Base-by-base conservation (phyloP, 2,329 filamentous ascomycete species). In the Aquanectria penicillioides region DNA sequence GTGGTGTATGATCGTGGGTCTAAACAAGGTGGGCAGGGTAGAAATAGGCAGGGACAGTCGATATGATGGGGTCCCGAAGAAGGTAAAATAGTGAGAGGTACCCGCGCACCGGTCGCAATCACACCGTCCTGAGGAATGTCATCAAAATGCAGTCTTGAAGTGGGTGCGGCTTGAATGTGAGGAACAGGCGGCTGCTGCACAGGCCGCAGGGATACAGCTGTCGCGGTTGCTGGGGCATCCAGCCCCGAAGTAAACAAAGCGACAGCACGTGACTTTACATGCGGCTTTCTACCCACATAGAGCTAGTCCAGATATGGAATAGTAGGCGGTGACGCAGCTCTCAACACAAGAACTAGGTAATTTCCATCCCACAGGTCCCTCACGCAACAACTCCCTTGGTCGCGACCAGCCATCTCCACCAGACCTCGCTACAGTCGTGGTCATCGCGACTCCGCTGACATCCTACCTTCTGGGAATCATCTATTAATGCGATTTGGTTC, bases 221-320 rank as follows among this genome's bases (percentile, higher is more conserved):
- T 48, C 63, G 46, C 54, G 56, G 71, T 74, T 74, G 71, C 71
- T 62, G 60, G 69, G 63, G 60, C 53, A 44, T 54, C 25, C 18
- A 31, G 29, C 9, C 18, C 41, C 56, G 58, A 64, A 68, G 68
- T 71, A 71, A 71, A 71, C 69, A 71, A 71, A 64, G 31, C 13
- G 1, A 11, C 8, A 3, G 11, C 69, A 71, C 69, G 69, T 71
- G 69, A 67, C 33, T 5, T 15, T 10, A 9, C 18, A 20, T 25
- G 18, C 38, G 18, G n/a, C n/a, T n/a, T n/a, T n/a, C 33, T 17
- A 3, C n/a, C 20, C 28, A 28, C n/a, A 2, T 1, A 1, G 6
- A 52, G 58, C 69, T 71, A 71, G 57, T 4, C 59, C 51, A 3
- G 10, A 54, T 26, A 10, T 10, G 57, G 65, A 17, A 47, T 66